phyloP scores from a whole-genome alignment of 2,329 filamentous ascomycete genomes.

The Acephala macrosclerotiorum region DNA sequence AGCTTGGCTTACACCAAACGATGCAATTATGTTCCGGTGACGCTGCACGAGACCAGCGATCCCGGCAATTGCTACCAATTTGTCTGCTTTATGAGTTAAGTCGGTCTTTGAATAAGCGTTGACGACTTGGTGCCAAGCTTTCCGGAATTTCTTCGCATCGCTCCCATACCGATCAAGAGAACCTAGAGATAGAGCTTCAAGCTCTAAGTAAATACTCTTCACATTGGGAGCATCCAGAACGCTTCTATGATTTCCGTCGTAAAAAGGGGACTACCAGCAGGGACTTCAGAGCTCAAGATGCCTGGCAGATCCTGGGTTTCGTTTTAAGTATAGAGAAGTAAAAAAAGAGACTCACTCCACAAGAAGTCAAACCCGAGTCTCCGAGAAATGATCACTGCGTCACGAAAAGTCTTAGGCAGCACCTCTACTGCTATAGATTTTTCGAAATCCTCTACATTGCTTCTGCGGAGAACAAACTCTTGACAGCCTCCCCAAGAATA shows the following conservation, averaged over 20 bases:
- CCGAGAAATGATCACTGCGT: not conserved
- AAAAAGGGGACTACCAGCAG: too few relatives aligned
- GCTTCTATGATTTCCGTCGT: too few relatives aligned
- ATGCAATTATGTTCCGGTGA: not conserved
- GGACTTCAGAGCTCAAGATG: too few relatives aligned
- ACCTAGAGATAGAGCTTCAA: not conserved
- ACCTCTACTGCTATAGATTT: not conserved
- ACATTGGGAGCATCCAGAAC: too few relatives aligned
- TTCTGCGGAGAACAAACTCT: not conserved
- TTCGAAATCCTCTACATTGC: not conserved
- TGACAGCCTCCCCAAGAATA: not conserved
- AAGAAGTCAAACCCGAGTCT: not conserved
- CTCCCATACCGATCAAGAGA: not conserved
- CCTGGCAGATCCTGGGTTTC: not conserved
- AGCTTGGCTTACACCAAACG: not conserved
- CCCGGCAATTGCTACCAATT: not conserved
- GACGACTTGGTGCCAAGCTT: not conserved
- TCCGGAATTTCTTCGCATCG: not conserved
- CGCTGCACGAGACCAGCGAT: not conserved
- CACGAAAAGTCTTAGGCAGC: not conserved
- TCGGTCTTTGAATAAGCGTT: not conserved
- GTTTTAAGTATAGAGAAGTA: not conserved
- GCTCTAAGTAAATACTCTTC: too few relatives aligned
- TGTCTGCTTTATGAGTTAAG: not conserved
- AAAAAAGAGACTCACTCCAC: not conserved